Base-by-base conservation (phyloP, 306 rosid genomes). In the Ormosia semicastrata region DNA sequence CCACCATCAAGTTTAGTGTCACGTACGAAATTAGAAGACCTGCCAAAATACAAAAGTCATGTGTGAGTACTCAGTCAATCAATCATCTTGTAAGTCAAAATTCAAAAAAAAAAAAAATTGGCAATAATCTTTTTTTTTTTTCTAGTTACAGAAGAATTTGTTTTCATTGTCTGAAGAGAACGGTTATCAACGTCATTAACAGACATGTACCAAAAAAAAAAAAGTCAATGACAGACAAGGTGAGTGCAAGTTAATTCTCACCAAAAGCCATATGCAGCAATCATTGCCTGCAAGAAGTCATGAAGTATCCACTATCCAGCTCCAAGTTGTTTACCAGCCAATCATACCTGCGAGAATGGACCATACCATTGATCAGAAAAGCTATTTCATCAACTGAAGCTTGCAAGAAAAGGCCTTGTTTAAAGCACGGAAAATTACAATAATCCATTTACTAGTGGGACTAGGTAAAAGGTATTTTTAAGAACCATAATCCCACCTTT, bases 241-340 rank as follows among this genome's bases (percentile, higher is more conserved):
- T 56, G 41, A 49, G 9, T 33, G n/a, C 69, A 7, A 46, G 37
- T 37, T 7, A 75, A 63, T 73, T 57, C 79, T 73, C 73, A 91
- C 93, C 96, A 34, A 90, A 90, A 88, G 41, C 96, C 93, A 76
- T 89, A 91, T 67, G 96, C 96, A 79, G 96, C 96, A 79, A 88
- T 73, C 93, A 91, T 89, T 73, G 91, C 96, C 90, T 92, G 89
- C 76, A 91, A 83, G 87, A 91, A 91, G 90, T 24, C 0, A 24
- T 1, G 24, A 24, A 1, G 24, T 24, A 24, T 24, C 24, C 24
- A 24, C 24, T 91, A 91, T 40, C 96, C 96, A 43, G 88, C 85
- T 74, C 87, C 82, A 36, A 89, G 84, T 86, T 89, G 67, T 85
- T 89, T 13, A 93, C 89, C 78, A 89, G 83, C 93, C 93, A 88